Conservation (phyloP, 1,139 yeast species). For the Yamadazyma diospyri region DNA sequence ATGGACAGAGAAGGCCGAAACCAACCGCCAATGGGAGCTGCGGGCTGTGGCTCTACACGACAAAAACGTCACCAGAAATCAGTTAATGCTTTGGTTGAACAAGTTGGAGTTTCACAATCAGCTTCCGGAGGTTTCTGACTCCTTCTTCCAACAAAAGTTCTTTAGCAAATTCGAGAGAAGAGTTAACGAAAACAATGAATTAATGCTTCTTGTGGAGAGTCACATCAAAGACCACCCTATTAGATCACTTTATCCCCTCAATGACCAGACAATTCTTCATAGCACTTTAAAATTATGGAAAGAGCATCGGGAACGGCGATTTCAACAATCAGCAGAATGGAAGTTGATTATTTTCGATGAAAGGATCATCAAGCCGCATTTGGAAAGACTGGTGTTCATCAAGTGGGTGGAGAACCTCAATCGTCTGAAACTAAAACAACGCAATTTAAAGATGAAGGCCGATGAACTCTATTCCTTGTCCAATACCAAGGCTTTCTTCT, state of each 20-base stretch:
- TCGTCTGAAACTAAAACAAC: constrained; percentile 9
- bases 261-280: constrained; percentile 3
- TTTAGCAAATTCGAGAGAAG: constrained; percentile 7
- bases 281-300: constrained; percentile 19
- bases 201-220: constrained; percentile 1
- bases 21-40: too few relatives aligned
- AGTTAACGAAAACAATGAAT: neutral
- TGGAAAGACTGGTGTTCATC: constrained; percentile 13
- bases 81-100: constrained; percentile 7
- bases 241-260: constrained; percentile 3
- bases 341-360: constrained; percentile 17
- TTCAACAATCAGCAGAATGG: constrained; percentile 15
- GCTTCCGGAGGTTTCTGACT: constrained; percentile 9
- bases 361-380: constrained; percentile 12
- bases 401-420: constrained; percentile 24
- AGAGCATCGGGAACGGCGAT: constrained; percentile 12
- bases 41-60: too few relatives aligned
- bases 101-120: constrained; percentile 4
- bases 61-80: too few relatives aligned
- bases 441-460: constrained; percentile 15
- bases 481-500: constrained; percentile 6
- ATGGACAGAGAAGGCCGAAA: too few relatives aligned
- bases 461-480: constrained; percentile 13
- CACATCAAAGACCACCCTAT: constrained; percentile 3
- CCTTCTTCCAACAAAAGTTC: constrained; percentile 8